Base-by-base conservation (phyloP, 2,329 filamentous ascomycete genomes). In the Ophiosphaerella korrae region DNA sequence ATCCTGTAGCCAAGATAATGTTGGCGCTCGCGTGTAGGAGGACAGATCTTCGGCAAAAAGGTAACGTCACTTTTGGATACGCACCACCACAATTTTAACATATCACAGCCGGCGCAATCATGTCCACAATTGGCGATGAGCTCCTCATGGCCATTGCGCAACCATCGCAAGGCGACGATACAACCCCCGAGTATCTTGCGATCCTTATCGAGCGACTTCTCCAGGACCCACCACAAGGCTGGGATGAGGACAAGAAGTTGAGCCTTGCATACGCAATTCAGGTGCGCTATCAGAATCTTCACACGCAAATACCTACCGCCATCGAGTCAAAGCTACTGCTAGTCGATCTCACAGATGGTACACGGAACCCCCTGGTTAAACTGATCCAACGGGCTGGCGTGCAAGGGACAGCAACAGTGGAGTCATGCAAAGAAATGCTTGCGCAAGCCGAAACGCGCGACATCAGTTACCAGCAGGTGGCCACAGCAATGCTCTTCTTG, bases 21-120 rank as follows among this genome's bases (percentile, higher is more conserved):
- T 82, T 99, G 57, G 90, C 91, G 42, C 80, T 97, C 50, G 91
- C 93, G 4, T 96, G 96, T 75, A 95, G 84, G 35, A 91, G 90
- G 64, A 77, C 86, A 50, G 92, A 97, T 71, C 77, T 99, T 45
- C 90, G 91, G 68, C 88, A 88, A 5, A 97, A 97, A 85, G 93
- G 93, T 96, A 75, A n/a, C 12, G 5, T 31, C 3, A 13, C 5
- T 8, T 13, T 8, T 38, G 23, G 14, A 16, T 7, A 7, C 2
- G 41, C 33, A 34, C 23, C 9, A 5, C 5, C 35, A 13, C 32
- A 48, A 37, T 49, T 38, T 61, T 70, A 52, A 69, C 51, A 9
- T 14, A 8, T 29, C 51, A 44, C 64, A 97, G 93, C 92, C 62
- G 92, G 96, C 74, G 88, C 89, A n/a, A 92, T 97, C 51, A 80